These are phyloP conservation scores for Acanthamoeba triangularis DNA, from an alignment of 208 protist species.

Conservation along the genomic window DNA sequence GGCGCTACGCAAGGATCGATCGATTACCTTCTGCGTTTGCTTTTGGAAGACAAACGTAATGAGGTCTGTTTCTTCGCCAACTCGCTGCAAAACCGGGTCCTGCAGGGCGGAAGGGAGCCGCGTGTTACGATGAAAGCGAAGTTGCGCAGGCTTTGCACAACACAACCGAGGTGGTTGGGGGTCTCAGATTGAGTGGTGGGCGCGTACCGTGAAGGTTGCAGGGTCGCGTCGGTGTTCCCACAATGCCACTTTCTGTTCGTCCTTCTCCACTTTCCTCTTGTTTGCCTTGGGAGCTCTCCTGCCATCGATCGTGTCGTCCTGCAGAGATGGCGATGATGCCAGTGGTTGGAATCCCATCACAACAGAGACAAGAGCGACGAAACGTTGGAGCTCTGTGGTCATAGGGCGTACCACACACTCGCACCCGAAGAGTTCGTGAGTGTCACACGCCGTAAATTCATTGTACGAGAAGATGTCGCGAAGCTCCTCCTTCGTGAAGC, in stretches of 20 bases:
- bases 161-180: too few relatives aligned
- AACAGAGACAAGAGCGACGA: neutral
- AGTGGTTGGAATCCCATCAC: too few relatives aligned
- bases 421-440: constrained; percentile 96
- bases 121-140: too few relatives aligned
- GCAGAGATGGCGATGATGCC: neutral
- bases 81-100: constrained; percentile 61
- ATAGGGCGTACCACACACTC: constrained; percentile 81
- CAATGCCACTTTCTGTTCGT: neutral
- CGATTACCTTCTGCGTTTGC: constrained; percentile 52
- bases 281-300: neutral
- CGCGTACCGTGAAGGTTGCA: constrained; percentile 47
- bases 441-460: constrained; percentile 95
- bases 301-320: constrained; percentile 51
- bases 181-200: too few relatives aligned
- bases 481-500: constrained; percentile 96
- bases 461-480: constrained; percentile 95
- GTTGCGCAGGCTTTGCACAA: too few relatives aligned
- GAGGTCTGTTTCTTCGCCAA: constrained; percentile 54
- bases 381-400: neutral
- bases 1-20: neutral
- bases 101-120: neutral
- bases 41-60: constrained; percentile 76
- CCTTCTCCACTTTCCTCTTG: constrained; percentile 11
- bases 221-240: constrained; percentile 65